These are phyloP conservation scores for Bothriochloa decipiens DNA, from an alignment of 176 grass and related monocot species.

Conservation along the genomic window DNA sequence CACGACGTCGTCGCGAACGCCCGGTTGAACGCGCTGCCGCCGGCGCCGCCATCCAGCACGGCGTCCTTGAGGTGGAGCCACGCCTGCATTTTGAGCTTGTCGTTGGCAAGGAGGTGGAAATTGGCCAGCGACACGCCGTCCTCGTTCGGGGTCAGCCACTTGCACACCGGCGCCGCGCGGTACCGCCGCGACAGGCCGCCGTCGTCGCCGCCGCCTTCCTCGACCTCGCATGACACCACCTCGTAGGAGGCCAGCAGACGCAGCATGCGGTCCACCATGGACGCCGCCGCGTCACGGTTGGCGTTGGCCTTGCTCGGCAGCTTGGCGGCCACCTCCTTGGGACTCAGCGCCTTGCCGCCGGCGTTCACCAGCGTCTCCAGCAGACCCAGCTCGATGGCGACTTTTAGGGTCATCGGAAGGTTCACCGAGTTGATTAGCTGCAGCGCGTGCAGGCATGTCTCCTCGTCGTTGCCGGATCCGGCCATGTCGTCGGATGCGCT, in stretches of 20 bases:
- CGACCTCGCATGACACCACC: slow-evolving; percentile 1
- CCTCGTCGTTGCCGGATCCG: too few species aligned
- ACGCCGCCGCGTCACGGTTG: slow-evolving; percentile 41
- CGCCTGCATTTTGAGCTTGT: background rate
- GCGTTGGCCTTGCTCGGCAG: slow-evolving; percentile 30
- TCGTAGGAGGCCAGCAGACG: slow-evolving; percentile 63
- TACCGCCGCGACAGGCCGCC: slow-evolving; percentile 43
- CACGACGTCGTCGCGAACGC: background rate
- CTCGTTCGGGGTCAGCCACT: slow-evolving; percentile 65
- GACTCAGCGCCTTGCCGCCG: slow-evolving; percentile 43
- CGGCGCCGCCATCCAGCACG: background rate
- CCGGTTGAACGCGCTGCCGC: background rate
- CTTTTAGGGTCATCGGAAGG: slow-evolving; percentile 85
- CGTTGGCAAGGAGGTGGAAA: background rate
- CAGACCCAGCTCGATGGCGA: slow-evolving; percentile 70
- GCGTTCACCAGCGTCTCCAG: slow-evolving; percentile 59
- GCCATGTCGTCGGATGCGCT: too few species aligned
- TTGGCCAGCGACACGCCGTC: background rate
- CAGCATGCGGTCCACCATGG: slow-evolving; percentile 84
- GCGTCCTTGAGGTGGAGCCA: background rate
- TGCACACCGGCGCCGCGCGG: slow-evolving; percentile 58
- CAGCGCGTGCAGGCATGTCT: slow-evolving; percentile 33
- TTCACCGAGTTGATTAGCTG: slow-evolving; percentile 60
- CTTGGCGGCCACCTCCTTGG: slow-evolving; percentile 50
- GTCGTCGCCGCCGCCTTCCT: slow-evolving; percentile 41